A percentile compares a stretch with the other conserved stretches of the same genome.
Conservation (phyloP, 495 filamentous ascomycete genomes). For the Hypoxylon trugodes region DNA sequence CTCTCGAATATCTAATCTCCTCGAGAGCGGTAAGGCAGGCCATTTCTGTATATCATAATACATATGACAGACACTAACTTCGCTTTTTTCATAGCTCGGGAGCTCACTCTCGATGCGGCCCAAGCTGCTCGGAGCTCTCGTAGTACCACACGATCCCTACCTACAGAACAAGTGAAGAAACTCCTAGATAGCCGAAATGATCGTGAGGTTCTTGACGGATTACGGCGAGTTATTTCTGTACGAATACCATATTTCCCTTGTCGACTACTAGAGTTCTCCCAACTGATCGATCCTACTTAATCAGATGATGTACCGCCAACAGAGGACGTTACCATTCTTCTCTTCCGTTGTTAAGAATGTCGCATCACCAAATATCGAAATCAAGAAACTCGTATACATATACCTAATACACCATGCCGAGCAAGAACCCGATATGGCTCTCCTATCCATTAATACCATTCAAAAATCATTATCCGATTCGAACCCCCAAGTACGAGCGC, state of each 20-base stretch:
- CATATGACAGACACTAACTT: slow-evolving; percentile 29
- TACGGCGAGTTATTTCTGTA: slow-evolving; percentile 91
- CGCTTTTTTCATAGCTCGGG: slow-evolving; percentile 72
- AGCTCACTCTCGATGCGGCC: slow-evolving; percentile 96
- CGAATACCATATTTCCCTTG: slow-evolving; percentile 34
- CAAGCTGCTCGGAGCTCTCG: slow-evolving; percentile 71
- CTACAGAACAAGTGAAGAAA: slow-evolving; percentile 81
- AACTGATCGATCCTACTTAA: slow-evolving; percentile 34
- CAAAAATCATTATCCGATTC: slow-evolving; percentile 94
- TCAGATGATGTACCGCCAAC: slow-evolving; percentile 91
- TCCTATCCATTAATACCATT: slow-evolving; percentile 97
- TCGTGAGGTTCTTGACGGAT: slow-evolving; percentile 88
- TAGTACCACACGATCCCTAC: slow-evolving; percentile 59
- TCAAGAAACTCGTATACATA: slow-evolving; percentile 98
- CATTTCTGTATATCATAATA: background rate
- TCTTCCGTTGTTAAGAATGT: slow-evolving; percentile 97
- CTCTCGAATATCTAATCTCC: slow-evolving; percentile 86
- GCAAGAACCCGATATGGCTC: slow-evolving; percentile 89
- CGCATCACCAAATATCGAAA: slow-evolving; percentile 86
- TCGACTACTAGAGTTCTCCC: slow-evolving; percentile 5
- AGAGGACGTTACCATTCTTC: slow-evolving; percentile 86
- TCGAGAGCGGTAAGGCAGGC: slow-evolving; percentile 79
- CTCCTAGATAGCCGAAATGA: slow-evolving; percentile 94
- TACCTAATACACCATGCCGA: slow-evolving; percentile 96
- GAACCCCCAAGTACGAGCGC: slow-evolving; percentile 86